phyloP scores from a whole-genome alignment of 208 protist species.

The Acanthamoeba divionensis region DNA sequence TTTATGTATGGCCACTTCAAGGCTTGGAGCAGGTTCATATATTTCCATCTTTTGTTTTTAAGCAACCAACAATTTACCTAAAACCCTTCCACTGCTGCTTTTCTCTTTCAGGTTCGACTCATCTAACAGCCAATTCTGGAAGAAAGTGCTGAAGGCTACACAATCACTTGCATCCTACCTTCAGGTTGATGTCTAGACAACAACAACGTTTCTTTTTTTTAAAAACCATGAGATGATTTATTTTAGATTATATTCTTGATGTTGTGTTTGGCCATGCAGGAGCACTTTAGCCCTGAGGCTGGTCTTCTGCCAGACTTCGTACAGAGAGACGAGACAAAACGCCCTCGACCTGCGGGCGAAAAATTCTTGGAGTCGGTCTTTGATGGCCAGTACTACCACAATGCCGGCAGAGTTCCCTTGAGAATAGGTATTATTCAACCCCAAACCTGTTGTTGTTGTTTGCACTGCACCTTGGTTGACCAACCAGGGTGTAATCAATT shows the following conservation, averaged over 20 bases:
- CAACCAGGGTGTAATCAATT: not conserved
- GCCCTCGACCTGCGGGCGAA: not conserved
- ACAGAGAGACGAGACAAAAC: not conserved
- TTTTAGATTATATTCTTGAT: not conserved
- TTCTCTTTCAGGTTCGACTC: not conserved
- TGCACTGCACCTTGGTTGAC: not conserved
- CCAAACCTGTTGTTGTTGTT: not conserved
- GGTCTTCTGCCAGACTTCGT: conserved; percentile 1
- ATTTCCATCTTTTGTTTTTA: too few species aligned
- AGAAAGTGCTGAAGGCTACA: not conserved
- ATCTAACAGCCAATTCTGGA: not conserved
- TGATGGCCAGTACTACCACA: conserved; percentile 3
- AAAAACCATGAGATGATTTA: not conserved
- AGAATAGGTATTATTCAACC: not conserved
- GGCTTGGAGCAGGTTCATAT: too few species aligned
- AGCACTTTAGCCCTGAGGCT: not conserved
- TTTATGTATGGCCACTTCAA: conserved; percentile 41
- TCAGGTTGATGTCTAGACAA: not conserved
- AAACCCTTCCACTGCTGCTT: too few species aligned
- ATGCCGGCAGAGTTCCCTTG: conserved; percentile 7
- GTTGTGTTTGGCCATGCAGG: not conserved
- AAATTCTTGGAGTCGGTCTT: not conserved
- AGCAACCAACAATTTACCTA: too few species aligned
- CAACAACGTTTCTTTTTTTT: not conserved
- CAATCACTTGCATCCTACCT: not conserved